A percentile compares a stretch with the other conserved stretches of the same genome.
Evolutionary conservation across 345 rosid genomes (phyloP).

Genomic region (Salix brachista): DNA sequence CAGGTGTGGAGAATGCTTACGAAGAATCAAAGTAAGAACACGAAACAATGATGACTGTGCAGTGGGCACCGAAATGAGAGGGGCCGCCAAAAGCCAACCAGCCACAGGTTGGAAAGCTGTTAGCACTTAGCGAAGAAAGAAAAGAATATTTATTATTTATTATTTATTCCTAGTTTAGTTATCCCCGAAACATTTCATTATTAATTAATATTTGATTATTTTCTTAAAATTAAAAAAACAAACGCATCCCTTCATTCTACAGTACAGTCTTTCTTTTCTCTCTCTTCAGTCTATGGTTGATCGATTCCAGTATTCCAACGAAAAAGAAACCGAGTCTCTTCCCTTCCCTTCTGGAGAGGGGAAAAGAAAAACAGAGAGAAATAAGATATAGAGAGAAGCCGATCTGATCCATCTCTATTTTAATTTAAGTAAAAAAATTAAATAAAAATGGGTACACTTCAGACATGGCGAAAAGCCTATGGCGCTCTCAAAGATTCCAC

Average conservation of each 20-base stretch:
- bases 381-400: constrained; percentile 4
- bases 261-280: not conserved
- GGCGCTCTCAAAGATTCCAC: constrained; percentile 96
- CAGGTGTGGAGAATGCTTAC: not conserved
- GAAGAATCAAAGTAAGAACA: too few species aligned
- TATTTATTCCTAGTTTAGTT: not conserved
- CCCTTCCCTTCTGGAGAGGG: not conserved
- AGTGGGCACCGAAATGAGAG: not conserved
- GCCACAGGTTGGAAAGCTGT: not conserved
- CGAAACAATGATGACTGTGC: constrained; percentile 1
- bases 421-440: not conserved
- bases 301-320: not conserved
- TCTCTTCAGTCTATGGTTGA: not conserved
- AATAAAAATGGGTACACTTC: constrained; percentile 75
- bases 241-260: not conserved
- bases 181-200: not conserved
- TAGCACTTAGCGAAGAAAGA: not conserved
- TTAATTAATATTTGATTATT: not conserved
- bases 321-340: not conserved
- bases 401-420: not conserved
- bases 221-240: not conserved
- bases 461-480: constrained; percentile 91
- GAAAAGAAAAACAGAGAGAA: not conserved
- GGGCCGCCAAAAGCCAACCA: constrained; percentile 15
- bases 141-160: too few species aligned